These are phyloP conservation scores for Strobilomyces dryophilus DNA, from an alignment of 768 basidiomycete genomes.

Conservation along the genomic window DNA sequence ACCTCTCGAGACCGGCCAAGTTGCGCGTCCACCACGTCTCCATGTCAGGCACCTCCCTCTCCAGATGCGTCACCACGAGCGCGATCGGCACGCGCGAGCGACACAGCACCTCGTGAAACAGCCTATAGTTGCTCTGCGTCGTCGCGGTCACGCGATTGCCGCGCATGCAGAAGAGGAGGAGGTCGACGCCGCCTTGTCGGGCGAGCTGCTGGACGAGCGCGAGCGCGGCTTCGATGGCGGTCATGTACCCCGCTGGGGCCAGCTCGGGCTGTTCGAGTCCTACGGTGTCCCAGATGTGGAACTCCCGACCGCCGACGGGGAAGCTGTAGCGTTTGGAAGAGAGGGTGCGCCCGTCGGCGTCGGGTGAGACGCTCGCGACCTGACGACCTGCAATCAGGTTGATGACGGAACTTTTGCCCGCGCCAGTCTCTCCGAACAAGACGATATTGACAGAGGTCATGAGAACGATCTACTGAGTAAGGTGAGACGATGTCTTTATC, in stretches of 20 bases:
- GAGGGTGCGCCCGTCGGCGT: slow-evolving; percentile 34
- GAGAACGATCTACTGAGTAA: neutral
- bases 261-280: slow-evolving; percentile 28
- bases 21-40: slow-evolving; percentile 33
- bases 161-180: slow-evolving; percentile 39
- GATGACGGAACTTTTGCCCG: too few species aligned
- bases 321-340: slow-evolving; percentile 23
- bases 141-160: slow-evolving; percentile 37
- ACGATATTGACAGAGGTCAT: slow-evolving; percentile 33
- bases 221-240: slow-evolving; percentile 25
- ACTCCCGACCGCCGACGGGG: slow-evolving; percentile 9
- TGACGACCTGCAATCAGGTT: slow-evolving; percentile 24
- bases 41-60: slow-evolving; percentile 28
- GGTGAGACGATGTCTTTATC: neutral
- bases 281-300: slow-evolving; percentile 30
- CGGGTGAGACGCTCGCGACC: slow-evolving; percentile 18
- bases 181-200: slow-evolving; percentile 32
- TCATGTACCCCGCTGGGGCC: slow-evolving; percentile 19
- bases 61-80: slow-evolving; percentile 36
- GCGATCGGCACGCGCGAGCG: slow-evolving; percentile 25
- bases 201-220: slow-evolving; percentile 33
- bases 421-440: slow-evolving; percentile 41
- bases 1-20: slow-evolving; percentile 12
- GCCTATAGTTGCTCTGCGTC: slow-evolving; percentile 37
- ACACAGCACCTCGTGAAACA: slow-evolving; percentile 40